These are phyloP conservation scores for Neurospora sp. DNA, from an alignment of 495 filamentous ascomycete species.

Conservation along the genomic window DNA sequence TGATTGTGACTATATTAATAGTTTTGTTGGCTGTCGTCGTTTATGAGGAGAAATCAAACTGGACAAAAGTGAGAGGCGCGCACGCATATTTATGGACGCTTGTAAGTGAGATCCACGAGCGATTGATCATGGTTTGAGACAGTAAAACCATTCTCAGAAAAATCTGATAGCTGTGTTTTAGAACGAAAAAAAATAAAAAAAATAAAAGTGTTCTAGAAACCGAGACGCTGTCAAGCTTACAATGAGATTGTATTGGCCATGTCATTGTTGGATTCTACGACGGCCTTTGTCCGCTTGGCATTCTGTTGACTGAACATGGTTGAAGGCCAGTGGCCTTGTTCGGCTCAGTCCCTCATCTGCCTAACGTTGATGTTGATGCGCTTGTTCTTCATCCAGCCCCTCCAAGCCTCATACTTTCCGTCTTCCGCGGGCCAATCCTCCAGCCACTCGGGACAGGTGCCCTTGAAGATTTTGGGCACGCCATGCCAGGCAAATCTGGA, in stretches of 20 bases:
- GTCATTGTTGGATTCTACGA: neutral
- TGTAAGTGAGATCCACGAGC: neutral
- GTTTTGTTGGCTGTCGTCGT: too few species aligned
- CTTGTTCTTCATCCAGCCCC: constrained; percentile 76
- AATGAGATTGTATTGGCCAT: neutral
- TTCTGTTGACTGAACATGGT: neutral
- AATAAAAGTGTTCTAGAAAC: neutral
- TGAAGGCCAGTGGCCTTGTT: neutral
- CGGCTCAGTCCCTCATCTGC: constrained; percentile 61
- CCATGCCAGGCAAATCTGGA: constrained; percentile 89
- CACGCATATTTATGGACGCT: neutral
- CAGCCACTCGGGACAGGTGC: constrained; percentile 67
- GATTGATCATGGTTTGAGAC: neutral
- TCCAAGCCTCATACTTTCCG: constrained; percentile 52
- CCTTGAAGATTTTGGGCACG: constrained; percentile 69
- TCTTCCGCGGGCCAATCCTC: constrained; percentile 61
- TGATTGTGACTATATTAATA: neutral
- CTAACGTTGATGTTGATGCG: constrained; percentile 85
- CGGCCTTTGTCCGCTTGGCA: neutral
- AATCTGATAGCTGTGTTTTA: neutral
- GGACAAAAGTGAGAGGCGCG: neutral
- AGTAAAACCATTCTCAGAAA: neutral
- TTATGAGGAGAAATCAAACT: neutral
- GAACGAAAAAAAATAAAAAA: neutral
- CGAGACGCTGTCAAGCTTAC: neutral